These are phyloP conservation scores for Sporothrix variecibatus DNA, from an alignment of 2,329 filamentous ascomycete species.

Conservation along the genomic window DNA sequence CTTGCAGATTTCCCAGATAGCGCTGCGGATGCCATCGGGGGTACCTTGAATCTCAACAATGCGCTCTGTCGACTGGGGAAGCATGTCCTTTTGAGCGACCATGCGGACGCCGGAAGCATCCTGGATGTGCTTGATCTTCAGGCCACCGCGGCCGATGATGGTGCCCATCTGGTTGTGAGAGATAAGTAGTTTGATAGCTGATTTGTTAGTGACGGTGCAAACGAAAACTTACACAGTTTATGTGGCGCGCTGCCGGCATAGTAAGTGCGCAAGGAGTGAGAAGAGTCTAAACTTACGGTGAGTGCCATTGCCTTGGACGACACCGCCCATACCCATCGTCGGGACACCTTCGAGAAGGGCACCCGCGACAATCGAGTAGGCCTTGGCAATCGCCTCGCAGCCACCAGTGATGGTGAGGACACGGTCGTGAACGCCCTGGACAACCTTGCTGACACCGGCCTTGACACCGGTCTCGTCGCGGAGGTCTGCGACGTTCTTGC, in stretches of 20 bases:
- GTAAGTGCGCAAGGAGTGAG: not conserved
- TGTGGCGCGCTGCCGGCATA: not conserved
- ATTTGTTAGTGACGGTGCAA: not conserved
- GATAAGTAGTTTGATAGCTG: conserved; percentile 96
- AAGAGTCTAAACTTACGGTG: conserved; percentile 72
- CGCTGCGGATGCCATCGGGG: conserved; percentile 92
- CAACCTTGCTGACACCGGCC: conserved; percentile 97
- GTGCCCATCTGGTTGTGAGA: conserved; percentile 99
- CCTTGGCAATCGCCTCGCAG: conserved; percentile 84
- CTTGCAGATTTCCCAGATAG: conserved; percentile 98
- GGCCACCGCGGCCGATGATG: conserved; percentile 92
- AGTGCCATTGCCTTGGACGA: conserved; percentile 83
- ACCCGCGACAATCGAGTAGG: conserved; percentile 90
- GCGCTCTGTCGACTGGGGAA: conserved; percentile 96
- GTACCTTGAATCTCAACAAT: conserved; percentile 96
- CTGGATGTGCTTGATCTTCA: conserved; percentile 99
- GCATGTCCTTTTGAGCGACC: conserved; percentile 99
- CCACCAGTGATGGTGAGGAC: conserved; percentile 93
- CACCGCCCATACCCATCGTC: conserved; percentile 92
- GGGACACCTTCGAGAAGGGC: conserved; percentile 91
- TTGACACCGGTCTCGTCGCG: conserved; percentile 97
- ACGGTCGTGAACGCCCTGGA: conserved; percentile 94
- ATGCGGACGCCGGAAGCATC: conserved; percentile 96
- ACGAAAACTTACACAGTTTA: not conserved
- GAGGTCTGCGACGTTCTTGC: conserved; percentile 96